These are phyloP conservation scores for Pichia cephalocereana DNA, from an alignment of 805 yeast species.

Conservation along the genomic window DNA sequence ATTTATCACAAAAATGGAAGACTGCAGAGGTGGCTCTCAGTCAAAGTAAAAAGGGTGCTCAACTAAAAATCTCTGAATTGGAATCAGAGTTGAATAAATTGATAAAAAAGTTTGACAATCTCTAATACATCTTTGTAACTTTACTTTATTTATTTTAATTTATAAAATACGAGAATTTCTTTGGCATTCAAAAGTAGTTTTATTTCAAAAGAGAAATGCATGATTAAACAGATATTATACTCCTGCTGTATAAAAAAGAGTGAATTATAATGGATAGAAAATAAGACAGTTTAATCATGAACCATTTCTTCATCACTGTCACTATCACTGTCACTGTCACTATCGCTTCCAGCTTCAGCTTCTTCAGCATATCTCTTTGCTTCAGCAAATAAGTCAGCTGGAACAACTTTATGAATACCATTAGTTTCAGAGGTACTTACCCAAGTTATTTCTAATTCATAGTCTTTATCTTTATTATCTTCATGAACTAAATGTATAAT, in stretches of 20 bases:
- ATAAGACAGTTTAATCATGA: slow-evolving; percentile 2
- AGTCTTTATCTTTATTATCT: slow-evolving; percentile 95
- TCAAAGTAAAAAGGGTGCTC: slow-evolving; percentile 50
- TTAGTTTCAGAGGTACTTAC: slow-evolving; percentile 64
- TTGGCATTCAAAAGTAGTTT: no score
- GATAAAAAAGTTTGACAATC: slow-evolving; percentile 1
- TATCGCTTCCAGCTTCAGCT: slow-evolving; percentile 56
- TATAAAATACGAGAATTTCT: no score
- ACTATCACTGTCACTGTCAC: slow-evolving; percentile 24
- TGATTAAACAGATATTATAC: no score
- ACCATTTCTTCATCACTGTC: slow-evolving; percentile 28
- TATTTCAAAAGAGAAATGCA: no score
- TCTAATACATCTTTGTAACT: background rate
- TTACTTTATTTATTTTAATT: no score
- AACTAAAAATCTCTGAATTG: slow-evolving; percentile 39
- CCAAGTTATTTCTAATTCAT: slow-evolving; percentile 94
- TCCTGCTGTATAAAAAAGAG: no score
- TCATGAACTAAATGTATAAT: slow-evolving; percentile 93
- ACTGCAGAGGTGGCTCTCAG: slow-evolving; percentile 63
- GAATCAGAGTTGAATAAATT: slow-evolving; percentile 45
- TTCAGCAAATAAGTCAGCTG: slow-evolving; percentile 68
- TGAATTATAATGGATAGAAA: no score
- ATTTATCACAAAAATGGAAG: slow-evolving; percentile 56
- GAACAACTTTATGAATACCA: slow-evolving; percentile 73
- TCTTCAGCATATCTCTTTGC: slow-evolving; percentile 83